Base-by-base conservation (phyloP, 495 filamentous ascomycete genomes). In the Gamarada debralockiae region DNA sequence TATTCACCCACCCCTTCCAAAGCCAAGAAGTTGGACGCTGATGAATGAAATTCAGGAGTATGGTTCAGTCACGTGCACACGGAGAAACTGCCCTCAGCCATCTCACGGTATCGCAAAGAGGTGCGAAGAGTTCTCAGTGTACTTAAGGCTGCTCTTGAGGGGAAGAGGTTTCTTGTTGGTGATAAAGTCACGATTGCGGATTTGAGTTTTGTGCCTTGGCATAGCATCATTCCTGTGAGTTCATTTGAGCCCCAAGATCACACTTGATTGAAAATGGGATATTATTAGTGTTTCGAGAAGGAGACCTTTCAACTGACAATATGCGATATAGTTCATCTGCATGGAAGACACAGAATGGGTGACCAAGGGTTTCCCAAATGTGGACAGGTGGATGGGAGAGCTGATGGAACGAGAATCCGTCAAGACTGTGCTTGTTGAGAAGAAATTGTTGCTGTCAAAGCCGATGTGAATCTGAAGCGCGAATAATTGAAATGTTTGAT, bases 101-200 rank as follows among this genome's bases (percentile, higher is more conserved):
- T 68, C 12, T 68, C 73, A 7, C 73, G 75, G 22, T 82, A 79
- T 56, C 50, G 39, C 9, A 71, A 69, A 41, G 74, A 81, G 62
- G 61, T 73, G 15, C 55, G 66, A 22, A 74, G 79, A n/a, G 59
- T 80, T 1, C 53, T 70, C 20, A 60, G 67, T 13, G 72, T 81
- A 21, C 56, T 82, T 4, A 68, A 80, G 6, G 48, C 45, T 5
- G 57, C 53, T 2, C 64, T 82, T 1, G 31, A 56, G 9, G 56
- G 54, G 21, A 67, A 63, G 41, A 53, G n/a, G n/a, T 83, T 65
- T 50, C 70, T 82, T 0, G 74, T 82, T 1, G 77, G 78, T 10
- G 69, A 76, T 48, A 82, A 78, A 18, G 10, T 20, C 57, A 74
- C 68, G 9, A 79, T 70, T 57, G 79, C 65, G 0, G 81, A 84